These are phyloP conservation scores for Corchorus capsularis DNA, from an alignment of 345 rosid genomes.

Conservation along the genomic window DNA sequence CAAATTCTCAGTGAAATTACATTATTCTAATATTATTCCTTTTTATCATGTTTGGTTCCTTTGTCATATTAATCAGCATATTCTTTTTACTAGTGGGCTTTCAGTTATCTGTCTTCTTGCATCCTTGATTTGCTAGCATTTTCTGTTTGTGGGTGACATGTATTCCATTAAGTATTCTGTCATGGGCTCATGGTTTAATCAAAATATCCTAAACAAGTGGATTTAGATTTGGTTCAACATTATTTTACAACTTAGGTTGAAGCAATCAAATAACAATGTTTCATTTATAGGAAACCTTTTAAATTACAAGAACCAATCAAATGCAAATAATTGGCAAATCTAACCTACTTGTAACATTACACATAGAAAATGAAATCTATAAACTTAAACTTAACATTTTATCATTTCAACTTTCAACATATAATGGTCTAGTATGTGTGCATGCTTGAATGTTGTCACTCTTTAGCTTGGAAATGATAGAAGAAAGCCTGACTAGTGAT, in stretches of 20 bases:
- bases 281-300: not conserved
- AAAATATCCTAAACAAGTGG: constrained; percentile 4
- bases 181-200: constrained; percentile 12
- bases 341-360: not conserved
- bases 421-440: not conserved
- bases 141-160: constrained; percentile 13
- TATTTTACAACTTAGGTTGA: not conserved
- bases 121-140: constrained; percentile 18
- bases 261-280: not conserved
- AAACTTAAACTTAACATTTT: not conserved
- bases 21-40: constrained; percentile 5
- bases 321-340: not conserved
- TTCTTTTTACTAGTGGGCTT: constrained; percentile 23
- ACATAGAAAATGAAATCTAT: not conserved
- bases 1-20: not conserved
- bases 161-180: constrained; percentile 17
- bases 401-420: not conserved
- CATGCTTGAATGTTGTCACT: not conserved
- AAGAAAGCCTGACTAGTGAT: not conserved
- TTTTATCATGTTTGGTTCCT: constrained; percentile 15
- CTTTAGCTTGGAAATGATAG: not conserved
- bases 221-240: not conserved
- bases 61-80: constrained; percentile 20
- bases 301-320: not conserved
- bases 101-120: constrained; percentile 13